These are phyloP conservation scores for Verticillium nubilum DNA, from an alignment of 2,329 filamentous ascomycete genomes.

Conservation along the genomic window DNA sequence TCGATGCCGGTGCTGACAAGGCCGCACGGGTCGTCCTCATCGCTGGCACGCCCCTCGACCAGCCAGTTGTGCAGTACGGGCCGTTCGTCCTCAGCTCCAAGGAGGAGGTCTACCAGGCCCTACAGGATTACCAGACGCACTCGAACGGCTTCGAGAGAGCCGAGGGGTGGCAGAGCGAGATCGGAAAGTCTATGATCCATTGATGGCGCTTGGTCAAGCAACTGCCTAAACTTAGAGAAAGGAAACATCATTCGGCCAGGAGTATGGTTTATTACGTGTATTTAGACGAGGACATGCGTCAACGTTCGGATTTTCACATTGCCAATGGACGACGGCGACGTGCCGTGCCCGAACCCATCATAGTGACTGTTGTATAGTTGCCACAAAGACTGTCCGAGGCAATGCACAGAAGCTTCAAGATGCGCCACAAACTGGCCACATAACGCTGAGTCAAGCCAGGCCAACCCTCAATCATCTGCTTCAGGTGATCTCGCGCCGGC, in stretches of 20 bases:
- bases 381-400: too few species aligned
- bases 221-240: background rate
- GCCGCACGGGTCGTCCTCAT: constrained; percentile 61
- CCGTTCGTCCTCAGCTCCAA: constrained; percentile 74
- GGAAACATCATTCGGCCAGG: background rate
- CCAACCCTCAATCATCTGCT: too few species aligned
- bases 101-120: constrained; percentile 69
- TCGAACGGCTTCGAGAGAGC: constrained; percentile 78
- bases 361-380: too few species aligned
- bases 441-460: too few species aligned
- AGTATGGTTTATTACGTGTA: background rate
- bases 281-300: too few species aligned
- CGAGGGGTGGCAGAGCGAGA: constrained; percentile 76
- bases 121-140: constrained; percentile 68
- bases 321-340: too few species aligned
- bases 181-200: constrained; percentile 67
- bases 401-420: too few species aligned
- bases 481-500: too few species aligned
- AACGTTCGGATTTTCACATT: too few species aligned
- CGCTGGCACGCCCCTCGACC: constrained; percentile 74
- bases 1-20: constrained; percentile 59
- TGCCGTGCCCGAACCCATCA: too few species aligned
- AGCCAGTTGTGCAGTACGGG: constrained; percentile 77
- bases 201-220: constrained; percentile 12
- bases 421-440: too few species aligned